These are phyloP conservation scores for Fusarium nisikadoi DNA, from an alignment of 2,329 filamentous ascomycete genomes.

Conservation along the genomic window DNA sequence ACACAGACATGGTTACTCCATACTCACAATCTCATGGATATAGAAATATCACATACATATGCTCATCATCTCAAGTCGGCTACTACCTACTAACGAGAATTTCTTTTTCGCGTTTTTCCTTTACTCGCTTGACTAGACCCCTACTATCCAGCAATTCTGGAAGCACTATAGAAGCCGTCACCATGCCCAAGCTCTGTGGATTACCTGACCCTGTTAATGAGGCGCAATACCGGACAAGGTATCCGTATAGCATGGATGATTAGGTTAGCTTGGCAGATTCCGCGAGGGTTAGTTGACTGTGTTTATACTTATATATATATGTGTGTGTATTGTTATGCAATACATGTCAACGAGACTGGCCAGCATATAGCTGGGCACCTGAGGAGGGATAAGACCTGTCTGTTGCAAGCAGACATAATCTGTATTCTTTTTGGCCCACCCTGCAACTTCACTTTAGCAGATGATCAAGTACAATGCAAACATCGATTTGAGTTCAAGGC, in stretches of 20 bases:
- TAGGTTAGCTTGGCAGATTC: conserved; percentile 20
- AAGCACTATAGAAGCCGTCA: conserved; percentile 24
- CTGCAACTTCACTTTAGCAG: not conserved
- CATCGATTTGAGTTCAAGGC: conserved; percentile 4
- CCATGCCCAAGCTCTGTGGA: conserved; percentile 13
- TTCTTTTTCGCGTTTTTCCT: conserved; percentile 15
- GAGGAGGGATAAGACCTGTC: not conserved
- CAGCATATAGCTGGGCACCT: conserved; percentile 8
- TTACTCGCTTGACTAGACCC: conserved; percentile 26
- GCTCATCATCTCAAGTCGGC: conserved; percentile 18
- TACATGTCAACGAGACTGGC: not conserved
- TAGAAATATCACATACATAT: conserved; percentile 26
- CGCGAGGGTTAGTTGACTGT: conserved; percentile 7
- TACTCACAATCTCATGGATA: conserved; percentile 12
- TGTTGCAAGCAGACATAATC: not conserved
- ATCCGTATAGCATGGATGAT: conserved; percentile 32
- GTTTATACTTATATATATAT: not conserved
- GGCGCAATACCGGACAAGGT: conserved; percentile 22
- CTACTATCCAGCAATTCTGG: conserved; percentile 29
- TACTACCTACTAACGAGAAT: conserved; percentile 27
- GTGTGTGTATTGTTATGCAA: not conserved
- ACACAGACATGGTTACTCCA: conserved; percentile 8
- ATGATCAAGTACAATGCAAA: conserved; percentile 9
- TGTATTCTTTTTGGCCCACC: not conserved
- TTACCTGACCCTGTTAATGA: conserved; percentile 28